These are phyloP conservation scores for Beauveria varroae DNA, from an alignment of 2,329 filamentous ascomycete species.

Conservation along the genomic window DNA sequence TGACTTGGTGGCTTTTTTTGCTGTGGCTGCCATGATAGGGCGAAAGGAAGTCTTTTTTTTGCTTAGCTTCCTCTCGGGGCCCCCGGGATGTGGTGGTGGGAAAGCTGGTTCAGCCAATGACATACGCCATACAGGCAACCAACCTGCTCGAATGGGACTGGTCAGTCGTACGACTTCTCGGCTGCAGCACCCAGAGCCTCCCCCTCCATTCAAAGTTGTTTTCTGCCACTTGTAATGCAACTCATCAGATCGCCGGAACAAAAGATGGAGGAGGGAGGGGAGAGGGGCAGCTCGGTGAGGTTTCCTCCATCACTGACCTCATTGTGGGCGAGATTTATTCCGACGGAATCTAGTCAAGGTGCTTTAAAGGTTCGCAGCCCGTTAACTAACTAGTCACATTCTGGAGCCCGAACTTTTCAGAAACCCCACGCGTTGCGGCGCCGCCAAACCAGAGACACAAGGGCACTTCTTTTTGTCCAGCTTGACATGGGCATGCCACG, in stretches of 20 bases:
- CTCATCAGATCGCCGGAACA: neutral
- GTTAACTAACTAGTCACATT: too few species aligned
- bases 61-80: neutral
- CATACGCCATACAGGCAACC: neutral
- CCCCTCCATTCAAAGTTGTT: neutral
- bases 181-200: neutral
- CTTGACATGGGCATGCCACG: neutral
- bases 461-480: neutral
- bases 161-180: slow-evolving; percentile 1
- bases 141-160: slow-evolving; percentile 1
- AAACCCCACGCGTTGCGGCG: neutral
- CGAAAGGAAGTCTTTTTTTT: neutral
- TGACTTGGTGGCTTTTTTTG: neutral
- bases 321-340: too few species aligned
- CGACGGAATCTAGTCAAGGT: too few species aligned
- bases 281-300: too few species aligned
- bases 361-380: too few species aligned
- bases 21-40: neutral
- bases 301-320: too few species aligned
- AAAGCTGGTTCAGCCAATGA: neutral
- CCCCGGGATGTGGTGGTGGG: neutral
- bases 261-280: neutral
- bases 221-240: neutral
- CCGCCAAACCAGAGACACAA: neutral
- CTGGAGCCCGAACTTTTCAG: too few species aligned